These are phyloP conservation scores for Quercus ilex DNA, from an alignment of 306 rosid genomes.

Conservation along the genomic window DNA sequence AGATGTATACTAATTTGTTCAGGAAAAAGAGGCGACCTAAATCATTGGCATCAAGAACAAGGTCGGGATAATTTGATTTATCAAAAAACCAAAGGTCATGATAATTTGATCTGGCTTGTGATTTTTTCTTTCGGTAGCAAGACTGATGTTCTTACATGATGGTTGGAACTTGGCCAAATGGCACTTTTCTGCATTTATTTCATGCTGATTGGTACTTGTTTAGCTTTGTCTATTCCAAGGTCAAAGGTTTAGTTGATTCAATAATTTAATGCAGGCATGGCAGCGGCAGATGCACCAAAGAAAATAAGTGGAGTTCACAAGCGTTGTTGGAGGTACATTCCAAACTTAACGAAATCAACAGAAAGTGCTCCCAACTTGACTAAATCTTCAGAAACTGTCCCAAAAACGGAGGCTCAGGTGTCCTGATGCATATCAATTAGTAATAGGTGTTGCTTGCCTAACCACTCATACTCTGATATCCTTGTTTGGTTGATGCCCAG, in stretches of 20 bases:
- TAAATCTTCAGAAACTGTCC: conserved; percentile 38
- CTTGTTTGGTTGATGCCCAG: neutral
- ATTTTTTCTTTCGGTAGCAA: neutral
- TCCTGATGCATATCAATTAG: conserved; percentile 32
- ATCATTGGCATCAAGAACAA: neutral
- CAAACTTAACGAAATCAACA: conserved; percentile 32
- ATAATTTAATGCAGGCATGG: conserved; percentile 60
- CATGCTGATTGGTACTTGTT: conserved; percentile 3
- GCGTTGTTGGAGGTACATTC: conserved; percentile 92
- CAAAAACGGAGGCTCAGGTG: conserved; percentile 53
- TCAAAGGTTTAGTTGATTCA: conserved; percentile 6
- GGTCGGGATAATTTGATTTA: neutral
- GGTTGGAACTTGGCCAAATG: neutral
- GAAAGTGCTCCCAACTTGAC: conserved; percentile 36
- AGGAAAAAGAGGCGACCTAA: neutral
- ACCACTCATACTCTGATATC: neutral
- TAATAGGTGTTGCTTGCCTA: conserved; percentile 16
- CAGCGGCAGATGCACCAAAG: conserved; percentile 57
- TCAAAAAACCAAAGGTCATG: neutral
- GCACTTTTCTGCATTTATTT: neutral
- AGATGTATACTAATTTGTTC: neutral
- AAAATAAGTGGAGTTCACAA: conserved; percentile 97
- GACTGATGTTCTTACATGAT: neutral
- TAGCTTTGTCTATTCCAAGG: neutral
- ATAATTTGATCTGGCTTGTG: neutral